Evolutionary conservation across 1,284 basidiomycete genomes (phyloP), one percentile per base, ranked within the genome.

Genomic region (Trichosporon sp.): DNA sequence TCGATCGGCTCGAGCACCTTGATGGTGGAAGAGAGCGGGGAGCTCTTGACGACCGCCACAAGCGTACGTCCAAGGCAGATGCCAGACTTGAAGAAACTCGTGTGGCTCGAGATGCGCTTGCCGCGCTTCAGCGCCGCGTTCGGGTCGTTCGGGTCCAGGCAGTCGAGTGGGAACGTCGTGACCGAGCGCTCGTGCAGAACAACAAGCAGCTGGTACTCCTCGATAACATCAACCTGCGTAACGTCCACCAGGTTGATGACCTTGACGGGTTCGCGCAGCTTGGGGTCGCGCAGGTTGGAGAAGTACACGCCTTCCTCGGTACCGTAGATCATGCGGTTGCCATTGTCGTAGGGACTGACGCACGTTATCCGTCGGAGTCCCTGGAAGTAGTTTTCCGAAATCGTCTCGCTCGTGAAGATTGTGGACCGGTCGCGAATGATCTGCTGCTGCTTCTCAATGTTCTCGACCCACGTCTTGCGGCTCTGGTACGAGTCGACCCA

Each of bases 1-100:
- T 98, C 96, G 75, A 98, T 94, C 0, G 97, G 96, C 80, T 99
- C 97, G 71, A 99, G 87, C 1, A 93, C 92, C 88, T 98, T 99
- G 88, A 99, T 98, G 38, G 96, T 99, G 77, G 93, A 97, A 26
- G 94, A 97, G 65, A 98, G 86, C 66, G 94, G 92, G 73, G 91
- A 93, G 4, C 94, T 93, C 85, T 99, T 99, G 82, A 99, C 96
- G 61, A 99, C 92, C 79, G 97, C 99, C 37, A 99, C 94, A 5
- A 99, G 88, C n/a, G 94, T 94, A 73, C 92, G 90, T 14, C 93
- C 94, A 31, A 99, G 87, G 82, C 96, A 99, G 65, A 92, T 88
- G 0, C 97, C 97, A 8, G 93, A 92, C 84, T 98, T 98, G 90
- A 99, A 99, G 86, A 99, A 99, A 4, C 93, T 92, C 0, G 96